Evolutionary conservation across 2,329 filamentous ascomycete species (phyloP).

Genomic region (Moelleriella libera): DNA sequence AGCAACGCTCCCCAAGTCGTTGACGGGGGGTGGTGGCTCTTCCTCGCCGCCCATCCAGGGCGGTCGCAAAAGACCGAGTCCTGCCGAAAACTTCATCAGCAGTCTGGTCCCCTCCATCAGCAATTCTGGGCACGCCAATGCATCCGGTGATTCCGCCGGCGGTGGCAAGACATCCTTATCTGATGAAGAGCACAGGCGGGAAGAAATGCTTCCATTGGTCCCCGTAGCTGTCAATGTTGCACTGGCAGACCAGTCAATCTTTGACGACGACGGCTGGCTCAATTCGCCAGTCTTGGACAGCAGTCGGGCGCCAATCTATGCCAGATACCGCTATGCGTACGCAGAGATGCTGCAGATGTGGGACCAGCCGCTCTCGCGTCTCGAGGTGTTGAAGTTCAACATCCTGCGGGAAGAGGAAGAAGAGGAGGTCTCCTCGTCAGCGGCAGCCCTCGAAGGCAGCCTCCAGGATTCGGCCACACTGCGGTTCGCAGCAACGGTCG

Average conservation of each 20-base stretch:
- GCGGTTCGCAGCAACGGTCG: slow-evolving; percentile 16
- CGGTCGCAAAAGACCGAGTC: slow-evolving; percentile 41
- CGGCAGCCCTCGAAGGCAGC: slow-evolving; percentile 11
- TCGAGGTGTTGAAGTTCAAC: slow-evolving; percentile 59
- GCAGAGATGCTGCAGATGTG: slow-evolving; percentile 57
- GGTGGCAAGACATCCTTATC: slow-evolving; percentile 36
- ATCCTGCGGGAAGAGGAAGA: slow-evolving; percentile 35
- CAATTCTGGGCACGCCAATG: slow-evolving; percentile 31
- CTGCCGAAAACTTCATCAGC: slow-evolving; percentile 44
- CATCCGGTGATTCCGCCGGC: slow-evolving; percentile 26
- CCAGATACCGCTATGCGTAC: slow-evolving; percentile 50
- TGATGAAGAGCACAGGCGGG: slow-evolving; percentile 35
- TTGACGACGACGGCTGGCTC: slow-evolving; percentile 56
- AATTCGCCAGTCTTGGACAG: slow-evolving; percentile 42
- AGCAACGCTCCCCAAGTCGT: slow-evolving; percentile 37
- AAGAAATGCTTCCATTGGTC: slow-evolving; percentile 31
- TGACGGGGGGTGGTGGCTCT: slow-evolving; percentile 19
- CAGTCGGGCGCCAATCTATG: slow-evolving; percentile 31
- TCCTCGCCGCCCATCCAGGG: slow-evolving; percentile 28
- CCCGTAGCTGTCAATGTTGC: slow-evolving; percentile 37
- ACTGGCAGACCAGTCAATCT: slow-evolving; percentile 48
- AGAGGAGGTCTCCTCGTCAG: slow-evolving; percentile 4
- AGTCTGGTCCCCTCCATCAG: slow-evolving; percentile 33
- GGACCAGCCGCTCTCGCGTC: slow-evolving; percentile 44
- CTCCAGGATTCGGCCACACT: slow-evolving; percentile 22